Percentiles rank a stretch among this genome's conserved stretches.
phyloP scores from a whole-genome alignment of 768 basidiomycete species.

The Rhizopogon sp. region DNA sequence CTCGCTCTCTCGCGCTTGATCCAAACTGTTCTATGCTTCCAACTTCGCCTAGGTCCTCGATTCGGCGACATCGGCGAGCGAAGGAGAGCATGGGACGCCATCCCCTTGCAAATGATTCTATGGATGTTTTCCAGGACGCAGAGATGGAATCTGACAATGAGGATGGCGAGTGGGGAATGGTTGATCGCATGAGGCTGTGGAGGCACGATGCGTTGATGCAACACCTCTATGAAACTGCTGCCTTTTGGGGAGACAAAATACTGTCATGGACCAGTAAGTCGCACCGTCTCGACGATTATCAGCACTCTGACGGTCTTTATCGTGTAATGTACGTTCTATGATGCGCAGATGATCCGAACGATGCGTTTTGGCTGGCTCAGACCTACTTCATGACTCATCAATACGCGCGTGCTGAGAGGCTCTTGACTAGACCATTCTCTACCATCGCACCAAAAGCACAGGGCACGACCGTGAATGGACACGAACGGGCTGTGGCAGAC shows the following conservation, averaged over 20 bases:
- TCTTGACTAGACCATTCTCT: slow-evolving; percentile 85
- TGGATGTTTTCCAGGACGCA: slow-evolving; percentile 71
- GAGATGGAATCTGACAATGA: slow-evolving; percentile 54
- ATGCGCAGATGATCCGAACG: slow-evolving; percentile 81
- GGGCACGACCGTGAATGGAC: slow-evolving; percentile 21
- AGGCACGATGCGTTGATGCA: slow-evolving; percentile 98
- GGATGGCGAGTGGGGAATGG: slow-evolving; percentile 75
- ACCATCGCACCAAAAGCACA: slow-evolving; percentile 39
- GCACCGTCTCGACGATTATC: slow-evolving; percentile 13
- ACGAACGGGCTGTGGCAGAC: slow-evolving; percentile 10
- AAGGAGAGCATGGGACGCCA: slow-evolving; percentile 56
- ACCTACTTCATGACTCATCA: slow-evolving; percentile 95
- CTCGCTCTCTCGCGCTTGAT: slow-evolving; percentile 59
- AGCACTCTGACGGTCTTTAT: not conserved
- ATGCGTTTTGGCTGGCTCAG: slow-evolving; percentile 99
- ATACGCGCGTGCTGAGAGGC: slow-evolving; percentile 88
- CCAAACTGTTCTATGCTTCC: slow-evolving; percentile 77
- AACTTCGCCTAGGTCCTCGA: slow-evolving; percentile 69
- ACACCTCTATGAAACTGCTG: slow-evolving; percentile 94
- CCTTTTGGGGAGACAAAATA: slow-evolving; percentile 98
- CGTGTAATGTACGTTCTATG: not conserved
- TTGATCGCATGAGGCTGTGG: slow-evolving; percentile 96
- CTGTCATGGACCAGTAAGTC: slow-evolving; percentile 89
- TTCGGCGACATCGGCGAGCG: slow-evolving; percentile 47
- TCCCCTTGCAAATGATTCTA: slow-evolving; percentile 73